These are phyloP conservation scores for Penicillium sp. DNA, from an alignment of 2,329 filamentous ascomycete genomes.

Conservation along the genomic window DNA sequence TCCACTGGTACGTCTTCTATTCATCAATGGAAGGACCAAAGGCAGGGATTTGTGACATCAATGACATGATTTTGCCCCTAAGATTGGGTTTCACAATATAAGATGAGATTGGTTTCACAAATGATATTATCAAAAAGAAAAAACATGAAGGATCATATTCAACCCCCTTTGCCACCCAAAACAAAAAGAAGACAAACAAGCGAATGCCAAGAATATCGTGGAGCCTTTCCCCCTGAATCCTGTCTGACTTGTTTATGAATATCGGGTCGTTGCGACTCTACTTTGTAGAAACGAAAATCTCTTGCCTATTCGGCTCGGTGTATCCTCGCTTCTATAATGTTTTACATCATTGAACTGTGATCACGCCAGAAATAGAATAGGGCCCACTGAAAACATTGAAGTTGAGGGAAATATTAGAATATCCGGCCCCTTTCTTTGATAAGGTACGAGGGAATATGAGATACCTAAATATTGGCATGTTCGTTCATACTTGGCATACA, in stretches of 20 bases:
- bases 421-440: background rate
- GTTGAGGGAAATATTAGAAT: background rate
- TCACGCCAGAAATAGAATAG: background rate
- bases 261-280: background rate
- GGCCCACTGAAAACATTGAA: background rate
- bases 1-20: background rate
- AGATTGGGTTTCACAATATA: background rate
- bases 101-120: background rate
- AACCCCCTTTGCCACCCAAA: background rate
- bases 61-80: background rate
- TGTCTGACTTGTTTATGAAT: background rate
- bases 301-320: background rate
- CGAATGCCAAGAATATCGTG: constrained; percentile 5
- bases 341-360: background rate
- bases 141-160: background rate
- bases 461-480: background rate
- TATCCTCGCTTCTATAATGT: background rate
- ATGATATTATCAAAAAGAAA: background rate
- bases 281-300: background rate
- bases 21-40: background rate
- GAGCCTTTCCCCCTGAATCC: constrained; percentile 8
- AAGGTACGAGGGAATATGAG: background rate
- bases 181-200: background rate
- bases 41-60: background rate
- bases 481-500: constrained; percentile 1